Evolutionary conservation across 805 yeast genomes (phyloP).

Genomic region (Suhomyces sp.): DNA sequence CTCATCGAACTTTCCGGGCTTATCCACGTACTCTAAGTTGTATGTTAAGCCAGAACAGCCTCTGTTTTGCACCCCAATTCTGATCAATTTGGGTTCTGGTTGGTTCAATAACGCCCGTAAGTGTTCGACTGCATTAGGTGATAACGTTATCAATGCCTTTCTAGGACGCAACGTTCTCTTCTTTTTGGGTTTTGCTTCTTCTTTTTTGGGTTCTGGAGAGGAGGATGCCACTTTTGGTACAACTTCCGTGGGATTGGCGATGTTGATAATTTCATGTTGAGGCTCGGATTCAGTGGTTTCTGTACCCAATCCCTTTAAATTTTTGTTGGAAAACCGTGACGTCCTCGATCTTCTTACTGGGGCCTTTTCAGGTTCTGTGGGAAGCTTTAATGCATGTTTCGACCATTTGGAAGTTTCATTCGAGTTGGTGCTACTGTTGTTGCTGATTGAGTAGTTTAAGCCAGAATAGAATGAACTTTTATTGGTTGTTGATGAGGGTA

Average conservation of each 20-base stretch:
- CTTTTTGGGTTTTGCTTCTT: conserved; percentile 19
- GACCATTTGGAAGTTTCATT: conserved; percentile 27
- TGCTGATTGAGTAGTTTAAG: conserved; percentile 12
- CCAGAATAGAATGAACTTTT: conserved; percentile 11
- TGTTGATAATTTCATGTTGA: background rate
- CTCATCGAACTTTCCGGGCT: conserved; percentile 95
- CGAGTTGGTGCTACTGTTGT: conserved; percentile 2
- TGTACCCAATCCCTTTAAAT: conserved; percentile 8
- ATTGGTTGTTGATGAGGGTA: conserved; percentile 19
- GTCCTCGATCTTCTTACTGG: conserved; percentile 32
- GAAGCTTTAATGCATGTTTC: conserved; percentile 24
- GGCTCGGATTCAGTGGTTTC: background rate
- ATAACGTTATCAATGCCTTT: conserved; percentile 82
- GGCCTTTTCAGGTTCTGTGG: conserved; percentile 8
- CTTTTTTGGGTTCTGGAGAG: conserved; percentile 5
- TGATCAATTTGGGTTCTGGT: conserved; percentile 84
- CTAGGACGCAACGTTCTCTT: conserved; percentile 78
- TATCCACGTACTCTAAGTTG: conserved; percentile 82
- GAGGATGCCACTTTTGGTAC: conserved; percentile 8
- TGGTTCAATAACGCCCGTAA: conserved; percentile 62
- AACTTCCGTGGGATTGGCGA: conserved; percentile 7
- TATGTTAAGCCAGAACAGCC: conserved; percentile 97
- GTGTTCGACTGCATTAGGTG: conserved; percentile 74
- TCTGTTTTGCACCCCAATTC: conserved; percentile 92
- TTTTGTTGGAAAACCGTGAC: conserved; percentile 21